Evolutionary conservation across 306 rosid species (phyloP), one percentile per base, ranked within the genome.

Genomic region (Lotus japonicus): DNA sequence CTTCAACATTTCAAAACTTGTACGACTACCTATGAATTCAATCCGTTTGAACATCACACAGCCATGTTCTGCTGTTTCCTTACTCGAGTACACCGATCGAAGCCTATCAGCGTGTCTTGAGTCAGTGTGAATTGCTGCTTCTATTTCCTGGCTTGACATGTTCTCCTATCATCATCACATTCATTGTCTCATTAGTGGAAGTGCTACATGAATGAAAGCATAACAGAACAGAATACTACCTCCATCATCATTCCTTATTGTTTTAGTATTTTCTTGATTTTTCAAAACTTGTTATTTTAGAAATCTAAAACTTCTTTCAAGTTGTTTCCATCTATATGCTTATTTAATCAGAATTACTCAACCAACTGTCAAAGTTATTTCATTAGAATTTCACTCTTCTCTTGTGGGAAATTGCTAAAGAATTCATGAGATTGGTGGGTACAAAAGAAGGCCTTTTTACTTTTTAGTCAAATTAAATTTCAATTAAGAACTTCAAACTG

Each of bases 101-200:
- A 95, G 96, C 66, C 89, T 81, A 69, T 90, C 99, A 0, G 89
- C 99, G 2, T 90, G 97, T 78, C 90, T 87, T 2, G 99, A 95
- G 83, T 95, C 99, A 0, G 89, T 84, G 75, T 90, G 97, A 70
- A 90, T 90, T 65, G 96, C 96, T 73, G 82, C 87, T 68, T 87
- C 96, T 76, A 87, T 73, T 87, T 95, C 99, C 5, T 79, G 79
- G 67, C 50, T 70, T 38, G 97, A 81, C 96, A 95, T 70, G 78
- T 83, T 87, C 83, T 90, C 99, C 99, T 95, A 78, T 70, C 55
- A 38, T 38, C 58, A 38, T 38, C 68, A 42, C 66, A 69, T 7
- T 12, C 35, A 54, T 33, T 52, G 36, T 53, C 55, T 14, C 16
- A 53, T 65, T 9, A 26, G 48, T 45, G 52, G 44, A 16, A 14